phyloP scores from a whole-genome alignment of 805 yeast species.

The Zygoascus tannicola region DNA sequence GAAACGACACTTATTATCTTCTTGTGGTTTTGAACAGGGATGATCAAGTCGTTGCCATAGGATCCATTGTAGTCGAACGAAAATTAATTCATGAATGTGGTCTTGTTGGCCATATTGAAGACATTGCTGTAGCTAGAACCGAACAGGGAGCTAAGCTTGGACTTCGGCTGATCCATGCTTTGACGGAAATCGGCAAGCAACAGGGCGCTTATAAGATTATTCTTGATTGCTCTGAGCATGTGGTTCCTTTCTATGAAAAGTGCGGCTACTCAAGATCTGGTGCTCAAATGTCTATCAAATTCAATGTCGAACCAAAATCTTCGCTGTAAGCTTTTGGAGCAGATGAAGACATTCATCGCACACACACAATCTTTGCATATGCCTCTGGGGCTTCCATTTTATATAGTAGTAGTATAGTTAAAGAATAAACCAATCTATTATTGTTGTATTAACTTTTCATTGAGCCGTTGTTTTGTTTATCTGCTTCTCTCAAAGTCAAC shows the following conservation, averaged over 20 bases:
- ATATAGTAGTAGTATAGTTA: too few species aligned
- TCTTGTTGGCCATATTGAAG: constrained; percentile 88
- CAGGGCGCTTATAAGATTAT: constrained; percentile 81
- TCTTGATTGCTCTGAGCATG: constrained; percentile 77
- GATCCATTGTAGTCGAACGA: constrained; percentile 68
- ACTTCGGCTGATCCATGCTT: constrained; percentile 47
- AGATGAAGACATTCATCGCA: neutral
- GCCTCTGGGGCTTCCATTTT: too few species aligned
- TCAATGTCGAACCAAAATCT: constrained; percentile 14
- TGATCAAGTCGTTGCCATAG: constrained; percentile 67
- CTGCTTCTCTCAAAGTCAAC: too few species aligned
- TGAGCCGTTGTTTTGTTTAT: too few species aligned
- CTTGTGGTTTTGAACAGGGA: constrained; percentile 51
- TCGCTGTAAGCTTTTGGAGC: constrained; percentile 8
- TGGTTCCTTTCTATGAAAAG: constrained; percentile 77
- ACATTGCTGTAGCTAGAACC: constrained; percentile 64
- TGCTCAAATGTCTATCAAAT: constrained; percentile 27
- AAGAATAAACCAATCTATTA: too few species aligned
- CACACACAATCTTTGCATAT: too few species aligned
- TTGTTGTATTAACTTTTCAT: too few species aligned
- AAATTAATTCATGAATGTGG: constrained; percentile 79
- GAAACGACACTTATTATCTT: constrained; percentile 49
- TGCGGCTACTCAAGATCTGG: constrained; percentile 59
- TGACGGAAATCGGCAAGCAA: constrained; percentile 49
- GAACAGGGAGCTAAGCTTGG: constrained; percentile 88